phyloP scores from a whole-genome alignment of 305 asterid species.

The Withania somnifera region DNA sequence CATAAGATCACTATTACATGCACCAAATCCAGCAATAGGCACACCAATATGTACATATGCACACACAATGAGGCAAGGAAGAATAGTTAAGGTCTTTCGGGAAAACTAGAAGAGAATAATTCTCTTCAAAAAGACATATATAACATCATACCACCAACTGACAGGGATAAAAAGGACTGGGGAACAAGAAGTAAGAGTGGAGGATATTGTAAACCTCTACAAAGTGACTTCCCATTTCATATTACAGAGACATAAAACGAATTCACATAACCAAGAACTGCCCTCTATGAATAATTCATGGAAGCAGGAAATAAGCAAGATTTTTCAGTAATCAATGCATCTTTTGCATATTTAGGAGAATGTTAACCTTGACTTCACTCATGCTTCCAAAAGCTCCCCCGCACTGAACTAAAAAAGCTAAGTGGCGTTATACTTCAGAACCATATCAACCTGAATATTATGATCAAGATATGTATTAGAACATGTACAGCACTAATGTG shows the following conservation, averaged over 20 bases:
- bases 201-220: neutral
- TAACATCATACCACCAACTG: neutral
- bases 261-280: neutral
- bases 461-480: conserved; percentile 7
- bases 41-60: neutral
- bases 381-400: conserved; percentile 76
- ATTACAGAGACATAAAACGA: neutral
- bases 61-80: neutral
- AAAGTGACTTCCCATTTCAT: neutral
- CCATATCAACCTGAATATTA: conserved; percentile 60
- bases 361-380: conserved; percentile 60
- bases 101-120: neutral
- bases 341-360: neutral
- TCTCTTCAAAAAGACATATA: neutral
- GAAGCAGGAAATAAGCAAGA: neutral
- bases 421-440: conserved; percentile 44
- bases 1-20: neutral
- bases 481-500: neutral
- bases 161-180: neutral
- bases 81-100: neutral
- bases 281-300: neutral
- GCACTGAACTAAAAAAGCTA: conserved; percentile 63
- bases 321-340: neutral
- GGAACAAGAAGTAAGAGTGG: neutral
- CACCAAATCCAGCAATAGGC: neutral